Conservation (phyloP, 805 yeast genomes). For the Saccharomyces kudriavzevii region DNA sequence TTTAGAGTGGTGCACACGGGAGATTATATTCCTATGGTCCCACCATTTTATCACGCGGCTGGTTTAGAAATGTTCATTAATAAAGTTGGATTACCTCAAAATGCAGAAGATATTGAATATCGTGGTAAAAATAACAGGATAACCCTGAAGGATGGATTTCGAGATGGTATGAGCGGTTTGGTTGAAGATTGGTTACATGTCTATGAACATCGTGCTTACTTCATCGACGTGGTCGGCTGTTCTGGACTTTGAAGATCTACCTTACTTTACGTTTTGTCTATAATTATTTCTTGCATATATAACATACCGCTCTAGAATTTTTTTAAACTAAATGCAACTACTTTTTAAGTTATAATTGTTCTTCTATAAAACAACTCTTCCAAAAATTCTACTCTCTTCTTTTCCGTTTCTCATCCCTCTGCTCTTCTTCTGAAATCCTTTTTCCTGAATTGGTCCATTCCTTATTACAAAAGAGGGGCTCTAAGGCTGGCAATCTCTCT, state of each 20-base stretch:
- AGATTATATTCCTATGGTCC: slow-evolving; percentile 54
- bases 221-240: slow-evolving; percentile 31
- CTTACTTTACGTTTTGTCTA: background rate
- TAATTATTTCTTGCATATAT: background rate
- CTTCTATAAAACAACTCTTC: background rate
- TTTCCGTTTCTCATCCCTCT: background rate
- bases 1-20: slow-evolving; percentile 49
- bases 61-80: slow-evolving; percentile 46
- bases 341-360: background rate
- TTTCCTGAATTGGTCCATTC: background rate
- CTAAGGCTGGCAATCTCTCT: slow-evolving; percentile 6
- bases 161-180: slow-evolving; percentile 1
- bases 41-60: slow-evolving; percentile 44
- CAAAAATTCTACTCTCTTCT: background rate
- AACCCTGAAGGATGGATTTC: slow-evolving; percentile 1
- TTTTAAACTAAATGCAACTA: background rate
- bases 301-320: slow-evolving; percentile 1
- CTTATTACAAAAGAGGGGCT: slow-evolving; percentile 3
- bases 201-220: slow-evolving; percentile 34
- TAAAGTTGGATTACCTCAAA: slow-evolving; percentile 31
- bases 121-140: slow-evolving; percentile 12
- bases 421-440: slow-evolving; percentile 1
- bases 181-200: slow-evolving; percentile 24
- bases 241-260: slow-evolving; percentile 13
- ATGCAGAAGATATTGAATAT: slow-evolving; percentile 20